These are phyloP conservation scores for Cucurbita maxima DNA, from an alignment of 306 rosid genomes.

Conservation along the genomic window DNA sequence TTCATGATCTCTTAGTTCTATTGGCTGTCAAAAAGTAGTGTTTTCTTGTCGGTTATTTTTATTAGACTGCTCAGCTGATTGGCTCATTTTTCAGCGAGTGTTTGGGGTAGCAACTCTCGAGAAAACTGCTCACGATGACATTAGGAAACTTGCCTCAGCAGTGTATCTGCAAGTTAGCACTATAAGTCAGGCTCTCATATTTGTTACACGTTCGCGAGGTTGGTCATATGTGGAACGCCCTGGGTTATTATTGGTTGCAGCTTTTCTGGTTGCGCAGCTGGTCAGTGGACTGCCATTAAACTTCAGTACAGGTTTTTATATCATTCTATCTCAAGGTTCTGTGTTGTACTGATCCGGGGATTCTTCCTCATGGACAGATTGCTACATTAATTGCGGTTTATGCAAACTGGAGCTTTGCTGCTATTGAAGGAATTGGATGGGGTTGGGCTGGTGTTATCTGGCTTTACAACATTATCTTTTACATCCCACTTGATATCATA, in stretches of 20 bases:
- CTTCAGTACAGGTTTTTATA: neutral
- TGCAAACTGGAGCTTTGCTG: constrained; percentile 90
- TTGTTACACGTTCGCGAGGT: constrained; percentile 88
- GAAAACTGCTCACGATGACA: constrained; percentile 67
- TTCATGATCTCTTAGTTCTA: neutral
- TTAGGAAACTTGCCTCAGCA: constrained; percentile 88
- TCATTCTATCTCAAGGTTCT: neutral
- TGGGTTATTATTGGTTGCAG: constrained; percentile 53
- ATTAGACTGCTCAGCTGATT: neutral
- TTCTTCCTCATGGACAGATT: constrained; percentile 31
- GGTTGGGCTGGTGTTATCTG: constrained; percentile 99
- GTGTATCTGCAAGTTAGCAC: constrained; percentile 97
- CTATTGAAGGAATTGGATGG: constrained; percentile 98
- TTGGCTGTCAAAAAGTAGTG: neutral
- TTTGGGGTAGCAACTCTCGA: constrained; percentile 83
- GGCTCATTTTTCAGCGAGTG: constrained; percentile 31
- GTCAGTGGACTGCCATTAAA: constrained; percentile 24
- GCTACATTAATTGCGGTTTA: constrained; percentile 92
- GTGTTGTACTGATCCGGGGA: neutral
- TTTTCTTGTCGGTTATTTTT: neutral
- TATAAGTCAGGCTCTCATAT: constrained; percentile 93
- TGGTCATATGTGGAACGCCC: constrained; percentile 97
- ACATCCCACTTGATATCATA: constrained; percentile 76
- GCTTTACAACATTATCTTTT: constrained; percentile 75
- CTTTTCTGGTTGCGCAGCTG: constrained; percentile 82